A percentile compares a stretch with the other conserved stretches of the same genome.
phyloP scores from a whole-genome alignment of 805 yeast species.

The Starmera amethionina region DNA sequence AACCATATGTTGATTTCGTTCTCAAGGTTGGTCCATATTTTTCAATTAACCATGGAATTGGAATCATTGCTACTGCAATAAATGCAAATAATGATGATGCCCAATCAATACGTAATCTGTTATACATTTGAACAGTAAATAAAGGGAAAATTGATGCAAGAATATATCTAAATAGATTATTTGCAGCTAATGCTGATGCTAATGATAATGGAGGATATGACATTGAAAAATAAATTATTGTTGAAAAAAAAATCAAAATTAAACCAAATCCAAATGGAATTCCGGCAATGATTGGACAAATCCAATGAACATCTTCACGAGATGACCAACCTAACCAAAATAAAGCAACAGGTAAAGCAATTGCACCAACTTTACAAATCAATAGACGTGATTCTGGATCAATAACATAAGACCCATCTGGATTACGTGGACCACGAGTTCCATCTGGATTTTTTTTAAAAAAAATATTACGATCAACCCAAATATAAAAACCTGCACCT shows the following conservation, averaged over 20 bases:
- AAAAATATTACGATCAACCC: slow-evolving; percentile 36
- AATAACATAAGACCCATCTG: slow-evolving; percentile 38
- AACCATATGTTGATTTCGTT: slow-evolving; percentile 47
- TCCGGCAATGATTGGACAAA: slow-evolving; percentile 69
- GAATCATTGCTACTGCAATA: slow-evolving; percentile 58
- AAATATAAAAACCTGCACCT: slow-evolving; percentile 44
- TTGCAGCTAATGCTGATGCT: slow-evolving; percentile 88
- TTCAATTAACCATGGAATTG: slow-evolving; percentile 65
- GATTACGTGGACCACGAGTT: slow-evolving; percentile 40
- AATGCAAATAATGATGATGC: slow-evolving; percentile 62
- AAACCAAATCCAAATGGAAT: slow-evolving; percentile 71
- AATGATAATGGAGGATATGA: slow-evolving; percentile 66
- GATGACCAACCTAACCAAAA: slow-evolving; percentile 84
- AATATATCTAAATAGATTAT: slow-evolving; percentile 66
- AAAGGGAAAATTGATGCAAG: slow-evolving; percentile 76
- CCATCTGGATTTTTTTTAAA: slow-evolving; percentile 57
- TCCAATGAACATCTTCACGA: slow-evolving; percentile 54
- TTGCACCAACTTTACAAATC: slow-evolving; percentile 57
- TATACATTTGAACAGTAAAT: slow-evolving; percentile 78
- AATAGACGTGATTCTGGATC: slow-evolving; percentile 55
- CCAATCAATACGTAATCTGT: slow-evolving; percentile 65
- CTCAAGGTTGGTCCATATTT: slow-evolving; percentile 51
- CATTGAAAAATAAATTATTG: slow-evolving; percentile 58
- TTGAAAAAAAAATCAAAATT: slow-evolving; percentile 60
- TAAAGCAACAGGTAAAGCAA: slow-evolving; percentile 54